Conservation (phyloP, 2,329 filamentous ascomycete species). For the Paecilomyces niveus region DNA sequence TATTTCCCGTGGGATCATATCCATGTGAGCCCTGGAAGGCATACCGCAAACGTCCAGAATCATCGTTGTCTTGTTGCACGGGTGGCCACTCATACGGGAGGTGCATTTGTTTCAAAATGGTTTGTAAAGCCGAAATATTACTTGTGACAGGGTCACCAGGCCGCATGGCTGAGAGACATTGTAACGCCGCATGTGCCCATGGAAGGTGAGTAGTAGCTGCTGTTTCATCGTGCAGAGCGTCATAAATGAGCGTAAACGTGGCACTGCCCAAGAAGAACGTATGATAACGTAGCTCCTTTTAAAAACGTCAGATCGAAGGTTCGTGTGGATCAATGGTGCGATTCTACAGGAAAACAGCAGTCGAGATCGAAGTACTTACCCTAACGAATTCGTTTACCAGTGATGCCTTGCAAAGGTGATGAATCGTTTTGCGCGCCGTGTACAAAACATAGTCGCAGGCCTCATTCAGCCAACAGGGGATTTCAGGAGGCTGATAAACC, state of each 20-base stretch:
- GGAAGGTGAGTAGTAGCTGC: conserved; percentile 33
- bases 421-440: conserved; percentile 35
- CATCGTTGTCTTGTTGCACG: neutral
- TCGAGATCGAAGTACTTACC: conserved; percentile 18
- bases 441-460: conserved; percentile 38
- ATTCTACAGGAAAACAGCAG: neutral
- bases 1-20: neutral
- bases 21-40: neutral
- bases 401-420: conserved; percentile 34
- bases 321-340: neutral
- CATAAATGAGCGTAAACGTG: conserved; percentile 36
- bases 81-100: neutral
- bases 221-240: conserved; percentile 35
- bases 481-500: conserved; percentile 15
- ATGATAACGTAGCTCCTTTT: conserved; percentile 39
- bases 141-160: conserved; percentile 18
- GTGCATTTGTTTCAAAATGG: conserved; percentile 22
- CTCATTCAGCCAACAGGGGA: conserved; percentile 36
- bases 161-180: conserved; percentile 31
- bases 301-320: neutral
- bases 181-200: conserved; percentile 35
- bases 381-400: conserved; percentile 33
- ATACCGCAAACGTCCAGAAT: neutral
- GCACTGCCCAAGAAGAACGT: conserved; percentile 39
- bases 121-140: conserved; percentile 25